A percentile compares a stretch with the other conserved stretches of the same genome.
phyloP scores from a whole-genome alignment of 1,139 yeast genomes.

The Diutina rugosa region DNA sequence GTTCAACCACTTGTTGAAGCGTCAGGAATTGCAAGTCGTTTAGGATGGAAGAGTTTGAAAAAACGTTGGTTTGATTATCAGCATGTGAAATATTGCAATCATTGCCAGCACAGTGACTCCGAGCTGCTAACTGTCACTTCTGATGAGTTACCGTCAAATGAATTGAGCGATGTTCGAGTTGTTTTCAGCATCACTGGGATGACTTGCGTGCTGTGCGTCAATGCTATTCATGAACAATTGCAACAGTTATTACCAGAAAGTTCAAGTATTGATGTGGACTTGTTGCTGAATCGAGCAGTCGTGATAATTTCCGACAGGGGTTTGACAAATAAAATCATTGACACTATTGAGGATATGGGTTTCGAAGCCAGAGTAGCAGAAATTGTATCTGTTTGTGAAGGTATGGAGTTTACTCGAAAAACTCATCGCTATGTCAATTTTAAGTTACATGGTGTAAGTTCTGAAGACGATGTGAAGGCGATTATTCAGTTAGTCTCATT shows the following conservation, averaged over 20 bases:
- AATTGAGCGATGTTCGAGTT: conserved; percentile 25
- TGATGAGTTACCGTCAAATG: conserved; percentile 15
- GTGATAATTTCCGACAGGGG: conserved; percentile 40
- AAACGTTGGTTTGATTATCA: conserved; percentile 2
- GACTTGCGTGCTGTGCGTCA: conserved; percentile 53
- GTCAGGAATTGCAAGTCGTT: conserved; percentile 9
- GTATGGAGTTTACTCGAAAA: conserved; percentile 21
- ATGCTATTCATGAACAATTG: conserved; percentile 33
- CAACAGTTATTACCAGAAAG: conserved; percentile 14
- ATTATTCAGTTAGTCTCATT: background rate
- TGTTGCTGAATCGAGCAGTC: conserved; percentile 29
- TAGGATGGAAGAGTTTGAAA: conserved; percentile 7
- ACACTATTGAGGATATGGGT: conserved; percentile 39
- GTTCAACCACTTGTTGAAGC: conserved; percentile 3
- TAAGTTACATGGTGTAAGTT: background rate
- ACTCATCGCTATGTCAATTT: background rate
- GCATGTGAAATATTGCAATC: background rate
- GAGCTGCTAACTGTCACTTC: conserved; percentile 5
- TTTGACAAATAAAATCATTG: conserved; percentile 33
- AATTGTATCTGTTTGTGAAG: conserved; percentile 41
- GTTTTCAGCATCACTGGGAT: conserved; percentile 47
- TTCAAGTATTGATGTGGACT: conserved; percentile 17
- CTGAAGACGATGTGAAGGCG: background rate
- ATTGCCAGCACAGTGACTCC: background rate
- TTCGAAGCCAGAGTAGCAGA: conserved; percentile 46